A percentile compares a stretch with the other conserved stretches of the same genome.
These are phyloP conservation scores for Alternaria novae-zelandiae DNA, from an alignment of 2,329 filamentous ascomycete genomes.

Conservation along the genomic window DNA sequence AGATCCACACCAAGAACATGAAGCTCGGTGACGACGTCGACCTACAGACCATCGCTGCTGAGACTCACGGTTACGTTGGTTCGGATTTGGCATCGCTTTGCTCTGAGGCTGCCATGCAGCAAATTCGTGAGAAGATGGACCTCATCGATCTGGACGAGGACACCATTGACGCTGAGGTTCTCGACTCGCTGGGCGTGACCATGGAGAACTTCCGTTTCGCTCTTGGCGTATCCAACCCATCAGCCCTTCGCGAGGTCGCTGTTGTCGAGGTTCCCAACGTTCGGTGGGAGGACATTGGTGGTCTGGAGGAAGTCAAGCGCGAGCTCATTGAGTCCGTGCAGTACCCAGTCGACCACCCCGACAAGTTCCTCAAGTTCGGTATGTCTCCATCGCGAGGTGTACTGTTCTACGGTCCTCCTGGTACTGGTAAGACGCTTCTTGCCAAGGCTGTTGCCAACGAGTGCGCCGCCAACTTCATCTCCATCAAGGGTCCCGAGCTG, in stretches of 20 bases:
- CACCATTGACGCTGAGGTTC: slow-evolving; percentile 96
- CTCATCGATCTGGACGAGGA: slow-evolving; percentile 98
- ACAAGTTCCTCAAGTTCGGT: slow-evolving; percentile 99
- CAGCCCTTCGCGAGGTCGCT: slow-evolving; percentile 95
- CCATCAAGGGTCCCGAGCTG: slow-evolving; percentile 96
- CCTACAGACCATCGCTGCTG: slow-evolving; percentile 92
- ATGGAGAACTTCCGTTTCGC: slow-evolving; percentile 99
- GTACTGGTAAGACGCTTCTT: slow-evolving; percentile 99
- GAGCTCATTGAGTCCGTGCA: slow-evolving; percentile 99
- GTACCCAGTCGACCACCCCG: slow-evolving; percentile 98
- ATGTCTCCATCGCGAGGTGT: slow-evolving; percentile 98
- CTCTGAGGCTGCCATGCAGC: slow-evolving; percentile 99
- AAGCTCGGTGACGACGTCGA: slow-evolving; percentile 97
- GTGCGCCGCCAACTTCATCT: slow-evolving; percentile 99
- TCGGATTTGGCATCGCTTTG: slow-evolving; percentile 98
- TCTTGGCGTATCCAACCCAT: slow-evolving; percentile 97
- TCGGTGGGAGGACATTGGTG: slow-evolving; percentile 99
- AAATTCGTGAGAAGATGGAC: slow-evolving; percentile 99
- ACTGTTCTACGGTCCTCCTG: slow-evolving; percentile 96
- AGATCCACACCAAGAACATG: slow-evolving; percentile 99
- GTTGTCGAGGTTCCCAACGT: slow-evolving; percentile 99
- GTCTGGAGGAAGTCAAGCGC: slow-evolving; percentile 97
- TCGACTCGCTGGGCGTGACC: slow-evolving; percentile 96
- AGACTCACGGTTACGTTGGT: slow-evolving; percentile 99
- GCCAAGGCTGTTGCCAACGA: slow-evolving; percentile 99